Conservation (phyloP, 2,329 filamentous ascomycete species). For the Neopestalotiopsis sp. region DNA sequence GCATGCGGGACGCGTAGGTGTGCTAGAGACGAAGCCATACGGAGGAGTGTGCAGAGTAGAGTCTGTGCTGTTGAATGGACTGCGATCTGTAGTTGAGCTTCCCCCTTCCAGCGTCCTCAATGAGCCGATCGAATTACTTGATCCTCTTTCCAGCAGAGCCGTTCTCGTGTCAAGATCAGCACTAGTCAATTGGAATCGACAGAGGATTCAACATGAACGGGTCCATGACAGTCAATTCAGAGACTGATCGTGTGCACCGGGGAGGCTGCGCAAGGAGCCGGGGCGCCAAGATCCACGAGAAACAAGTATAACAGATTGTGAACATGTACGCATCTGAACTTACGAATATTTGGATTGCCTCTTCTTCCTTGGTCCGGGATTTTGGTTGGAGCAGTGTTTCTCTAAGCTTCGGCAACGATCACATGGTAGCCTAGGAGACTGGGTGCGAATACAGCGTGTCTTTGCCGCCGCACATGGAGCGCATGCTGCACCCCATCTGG, state of each 20-base stretch:
- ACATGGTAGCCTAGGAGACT: background rate
- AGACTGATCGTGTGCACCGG: too few relatives aligned
- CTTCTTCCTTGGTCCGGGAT: constrained; percentile 3
- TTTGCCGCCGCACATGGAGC: constrained; percentile 7
- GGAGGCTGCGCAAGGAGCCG: too few relatives aligned
- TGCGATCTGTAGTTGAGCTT: background rate
- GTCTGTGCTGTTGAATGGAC: constrained; percentile 1
- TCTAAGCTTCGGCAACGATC: constrained; percentile 14
- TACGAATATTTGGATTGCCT: background rate
- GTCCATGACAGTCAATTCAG: too few relatives aligned
- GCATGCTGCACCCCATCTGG: constrained; percentile 10
- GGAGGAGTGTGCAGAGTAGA: background rate
- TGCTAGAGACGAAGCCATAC: background rate
- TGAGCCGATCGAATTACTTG: background rate
- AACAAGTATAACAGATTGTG: background rate
- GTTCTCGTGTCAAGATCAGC: too few relatives aligned
- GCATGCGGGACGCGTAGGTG: background rate
- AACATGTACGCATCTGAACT: background rate
- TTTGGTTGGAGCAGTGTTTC: constrained; percentile 3
- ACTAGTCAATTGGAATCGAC: too few relatives aligned
- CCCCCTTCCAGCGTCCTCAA: background rate
- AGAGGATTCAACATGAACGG: too few relatives aligned
- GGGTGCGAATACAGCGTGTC: constrained; percentile 9
- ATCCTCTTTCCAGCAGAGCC: too few relatives aligned
- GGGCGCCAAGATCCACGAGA: too few relatives aligned